These are phyloP conservation scores for Phyllosticta capitalensis DNA, from an alignment of 2,329 filamentous ascomycete genomes.

Conservation along the genomic window DNA sequence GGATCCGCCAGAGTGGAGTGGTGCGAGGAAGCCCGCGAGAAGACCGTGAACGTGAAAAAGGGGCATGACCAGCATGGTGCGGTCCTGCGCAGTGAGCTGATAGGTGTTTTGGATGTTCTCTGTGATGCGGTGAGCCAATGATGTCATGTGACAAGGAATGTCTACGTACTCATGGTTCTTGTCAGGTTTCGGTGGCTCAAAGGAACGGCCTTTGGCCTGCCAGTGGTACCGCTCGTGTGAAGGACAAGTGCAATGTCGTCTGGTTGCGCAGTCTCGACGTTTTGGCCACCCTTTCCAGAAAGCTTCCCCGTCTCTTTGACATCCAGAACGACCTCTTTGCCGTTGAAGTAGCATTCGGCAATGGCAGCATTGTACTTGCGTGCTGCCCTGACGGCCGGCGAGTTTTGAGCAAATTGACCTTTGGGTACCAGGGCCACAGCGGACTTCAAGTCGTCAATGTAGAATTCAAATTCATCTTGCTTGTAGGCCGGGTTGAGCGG, in stretches of 20 bases:
- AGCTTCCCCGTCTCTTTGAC: conserved; percentile 68
- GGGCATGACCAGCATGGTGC: conserved; percentile 82
- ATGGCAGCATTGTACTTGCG: conserved; percentile 74
- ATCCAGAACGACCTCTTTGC: conserved; percentile 60
- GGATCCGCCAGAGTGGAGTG: conserved; percentile 65
- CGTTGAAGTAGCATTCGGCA: conserved; percentile 77
- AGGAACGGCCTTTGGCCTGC: conserved; percentile 75
- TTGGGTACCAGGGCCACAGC: conserved; percentile 66
- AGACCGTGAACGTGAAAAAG: conserved; percentile 88
- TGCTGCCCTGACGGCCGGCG: conserved; percentile 66
- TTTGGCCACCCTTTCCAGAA: conserved; percentile 37
- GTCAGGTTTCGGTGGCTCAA: conserved; percentile 74
- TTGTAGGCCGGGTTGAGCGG: conserved; percentile 86
- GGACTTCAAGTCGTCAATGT: conserved; percentile 78
- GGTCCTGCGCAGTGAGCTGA: conserved; percentile 57
- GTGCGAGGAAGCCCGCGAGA: conserved; percentile 70
- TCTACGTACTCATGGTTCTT: conserved; percentile 61
- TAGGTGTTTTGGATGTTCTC: conserved; percentile 74
- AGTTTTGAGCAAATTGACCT: conserved; percentile 57
- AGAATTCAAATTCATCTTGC: conserved; percentile 85
- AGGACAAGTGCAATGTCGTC: conserved; percentile 74
- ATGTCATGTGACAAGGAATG: too few relatives aligned
- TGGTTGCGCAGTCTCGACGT: conserved; percentile 50
- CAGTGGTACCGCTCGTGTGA: conserved; percentile 79
- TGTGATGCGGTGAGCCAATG: conserved; percentile 20